Evolutionary conservation across 148 eudicot species (phyloP), one percentile per base, ranked within the genome.

Genomic region (Camellia granthamiana): DNA sequence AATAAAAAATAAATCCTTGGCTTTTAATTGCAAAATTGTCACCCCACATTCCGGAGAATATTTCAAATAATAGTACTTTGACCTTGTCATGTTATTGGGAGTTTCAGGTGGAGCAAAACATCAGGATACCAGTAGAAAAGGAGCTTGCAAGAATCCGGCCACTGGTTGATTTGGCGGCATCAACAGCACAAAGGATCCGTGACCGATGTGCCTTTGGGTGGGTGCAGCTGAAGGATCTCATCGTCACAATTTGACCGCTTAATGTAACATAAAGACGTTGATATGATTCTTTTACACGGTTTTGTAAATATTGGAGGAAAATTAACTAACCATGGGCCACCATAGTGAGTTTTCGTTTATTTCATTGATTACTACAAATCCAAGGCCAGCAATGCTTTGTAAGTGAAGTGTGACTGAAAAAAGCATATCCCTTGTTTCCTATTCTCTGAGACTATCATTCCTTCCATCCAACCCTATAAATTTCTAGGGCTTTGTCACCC

Each of bases 191-290:
- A 75, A 90, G 87, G 75, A 64, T 91, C 77, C 90, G 90, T 49
- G 97, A 92, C 77, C 88, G 94, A 14, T 94, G 99, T 79, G 94
- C 94, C 52, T 97, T 92, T 88, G 98, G 99, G 43, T 97, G 99
- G 99, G 95, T 97, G 76, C 91, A 91, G 73, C 86, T 97, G 46
- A 81, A 86, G 70, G 94, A 91, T 70, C 90, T 96, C 4, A 78
- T 86, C 81, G 87, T 84, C 64, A 68, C 87, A 6, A 80, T 86
- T 62, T 89, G 85, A 84, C 67, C 15, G 13, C 52, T 75, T n/a
- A 12, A 55, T 21, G 63, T n/a, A 15, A 3, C 77, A 56, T 13
- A 19, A 74, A 74, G 77, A 52, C n/a, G 19, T 42, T 74, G 77
- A 72, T 23, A 21, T 19, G 18, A 76, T 76, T 63, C 55, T 43